Evolutionary conservation across 768 basidiomycete species (phyloP).

Genomic region (Boletus sp.): DNA sequence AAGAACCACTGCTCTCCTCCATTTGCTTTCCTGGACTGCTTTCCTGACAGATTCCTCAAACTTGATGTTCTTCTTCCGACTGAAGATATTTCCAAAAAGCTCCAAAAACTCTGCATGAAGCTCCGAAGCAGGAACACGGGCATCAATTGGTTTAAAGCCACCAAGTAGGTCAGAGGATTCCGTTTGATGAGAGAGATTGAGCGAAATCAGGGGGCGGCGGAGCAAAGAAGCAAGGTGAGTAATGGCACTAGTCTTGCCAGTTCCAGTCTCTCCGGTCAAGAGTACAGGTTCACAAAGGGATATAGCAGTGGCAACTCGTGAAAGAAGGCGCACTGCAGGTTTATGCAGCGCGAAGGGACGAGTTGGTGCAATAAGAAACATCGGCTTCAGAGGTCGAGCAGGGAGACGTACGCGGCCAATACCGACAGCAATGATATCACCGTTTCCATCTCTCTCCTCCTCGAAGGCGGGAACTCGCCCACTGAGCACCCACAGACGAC

Average conservation of each 20-base stretch:
- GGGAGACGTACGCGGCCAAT: constrained; percentile 62
- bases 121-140: constrained; percentile 67
- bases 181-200: constrained; percentile 95
- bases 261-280: constrained; percentile 97
- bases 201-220: constrained; percentile 70
- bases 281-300: constrained; percentile 78
- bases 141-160: constrained; percentile 94
- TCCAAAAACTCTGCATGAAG: constrained; percentile 74
- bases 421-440: constrained; percentile 50
- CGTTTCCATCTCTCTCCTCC: constrained; percentile 65
- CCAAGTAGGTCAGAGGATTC: constrained; percentile 93
- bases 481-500: constrained; percentile 66
- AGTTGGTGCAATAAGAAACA: constrained; percentile 30
- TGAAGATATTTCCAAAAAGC: constrained; percentile 84
- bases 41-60: constrained; percentile 80
- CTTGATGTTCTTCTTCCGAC: constrained; percentile 82
- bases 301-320: constrained; percentile 73
- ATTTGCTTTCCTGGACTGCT: constrained; percentile 77
- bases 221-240: constrained; percentile 84
- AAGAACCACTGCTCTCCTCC: constrained; percentile 77
- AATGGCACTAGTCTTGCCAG: constrained; percentile 93
- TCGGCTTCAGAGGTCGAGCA: constrained; percentile 39
- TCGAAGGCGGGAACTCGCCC: constrained; percentile 65
- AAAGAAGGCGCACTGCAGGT: constrained; percentile 75
- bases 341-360: constrained; percentile 87